A percentile compares a stretch with the other conserved stretches of the same genome.
Evolutionary conservation across 495 filamentous ascomycete genomes (phyloP).

Genomic region (Oleoguttula mirabilis): DNA sequence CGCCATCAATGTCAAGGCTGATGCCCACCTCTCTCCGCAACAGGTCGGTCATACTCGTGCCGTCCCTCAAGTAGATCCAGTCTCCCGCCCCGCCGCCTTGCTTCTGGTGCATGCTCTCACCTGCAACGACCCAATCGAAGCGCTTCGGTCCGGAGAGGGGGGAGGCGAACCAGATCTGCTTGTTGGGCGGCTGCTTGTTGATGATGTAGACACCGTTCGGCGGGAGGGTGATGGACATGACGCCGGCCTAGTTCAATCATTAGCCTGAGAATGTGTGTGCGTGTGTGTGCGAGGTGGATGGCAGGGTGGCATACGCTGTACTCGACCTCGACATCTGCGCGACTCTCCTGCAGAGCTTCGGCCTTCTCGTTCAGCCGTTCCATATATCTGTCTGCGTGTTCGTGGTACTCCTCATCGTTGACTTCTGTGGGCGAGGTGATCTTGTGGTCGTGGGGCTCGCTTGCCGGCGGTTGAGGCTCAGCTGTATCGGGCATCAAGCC

Average conservation of each 20-base stretch:
- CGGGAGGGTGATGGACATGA: conserved; percentile 57
- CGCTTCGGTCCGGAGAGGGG: conserved; percentile 86
- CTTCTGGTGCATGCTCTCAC: conserved; percentile 62
- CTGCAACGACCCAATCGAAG: conserved; percentile 68
- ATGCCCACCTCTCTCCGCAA: conserved; percentile 58
- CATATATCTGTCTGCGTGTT: conserved; percentile 56
- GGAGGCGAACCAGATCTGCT: conserved; percentile 93
- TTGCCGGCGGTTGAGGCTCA: conserved; percentile 24
- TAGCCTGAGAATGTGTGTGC: too few species aligned
- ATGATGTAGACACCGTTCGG: conserved; percentile 70
- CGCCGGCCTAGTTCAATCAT: conserved; percentile 75
- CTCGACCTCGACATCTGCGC: conserved; percentile 57
- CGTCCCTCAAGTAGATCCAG: conserved; percentile 83
- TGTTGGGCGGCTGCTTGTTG: conserved; percentile 96
- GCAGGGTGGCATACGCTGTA: conserved; percentile 39
- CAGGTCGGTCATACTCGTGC: conserved; percentile 56
- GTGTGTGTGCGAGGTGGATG: too few species aligned
- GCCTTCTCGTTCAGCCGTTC: conserved; percentile 50
- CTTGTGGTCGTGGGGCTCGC: conserved; percentile 12
- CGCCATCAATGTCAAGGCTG: conserved; percentile 20
- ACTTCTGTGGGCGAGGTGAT: conserved; percentile 48
- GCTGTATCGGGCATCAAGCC: conserved; percentile 29
- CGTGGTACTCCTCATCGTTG: conserved; percentile 57
- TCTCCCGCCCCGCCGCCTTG: conserved; percentile 53
- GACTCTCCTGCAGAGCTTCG: conserved; percentile 44